Percentiles rank a stretch among this genome's conserved stretches.
Conservation (phyloP, 2,329 filamentous ascomycete species). For the Amesomyces nigricolor region DNA sequence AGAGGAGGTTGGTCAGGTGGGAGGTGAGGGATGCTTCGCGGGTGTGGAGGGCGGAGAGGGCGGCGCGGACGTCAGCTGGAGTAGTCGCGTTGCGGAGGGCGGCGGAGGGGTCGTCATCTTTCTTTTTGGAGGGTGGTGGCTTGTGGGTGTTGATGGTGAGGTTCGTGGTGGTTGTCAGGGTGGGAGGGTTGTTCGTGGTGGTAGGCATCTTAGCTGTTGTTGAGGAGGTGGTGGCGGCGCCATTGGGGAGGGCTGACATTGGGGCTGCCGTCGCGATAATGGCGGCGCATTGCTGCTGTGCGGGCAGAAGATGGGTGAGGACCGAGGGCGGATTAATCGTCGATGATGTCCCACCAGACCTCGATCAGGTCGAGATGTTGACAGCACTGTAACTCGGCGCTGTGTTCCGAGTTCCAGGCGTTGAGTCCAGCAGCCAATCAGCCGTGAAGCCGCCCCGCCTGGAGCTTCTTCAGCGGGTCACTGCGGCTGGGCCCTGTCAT, state of each 20-base stretch:
- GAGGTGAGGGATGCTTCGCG: conserved; percentile 70
- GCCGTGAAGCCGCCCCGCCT: too few species aligned
- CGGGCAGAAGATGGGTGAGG: neutral
- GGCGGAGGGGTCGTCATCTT: conserved; percentile 23
- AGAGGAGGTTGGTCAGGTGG: conserved; percentile 69
- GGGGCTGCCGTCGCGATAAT: conserved; percentile 33
- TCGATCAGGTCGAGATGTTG: too few species aligned
- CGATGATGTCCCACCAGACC: conserved; percentile 1
- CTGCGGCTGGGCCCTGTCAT: neutral
- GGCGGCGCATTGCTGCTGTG: conserved; percentile 23
- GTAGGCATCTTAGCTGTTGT: conserved; percentile 29
- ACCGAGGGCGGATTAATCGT: neutral
- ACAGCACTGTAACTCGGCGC: too few species aligned
- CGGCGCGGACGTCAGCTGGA: conserved; percentile 71
- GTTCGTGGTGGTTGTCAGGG: conserved; percentile 14
- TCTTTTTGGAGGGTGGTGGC: conserved; percentile 3
- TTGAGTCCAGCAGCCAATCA: neutral
- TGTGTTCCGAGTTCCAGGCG: too few species aligned
- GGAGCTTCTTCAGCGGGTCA: too few species aligned
- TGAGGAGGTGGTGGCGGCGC: conserved; percentile 34
- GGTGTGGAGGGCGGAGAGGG: conserved; percentile 67
- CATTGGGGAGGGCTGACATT: conserved; percentile 46
- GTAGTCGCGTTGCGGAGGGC: conserved; percentile 65
- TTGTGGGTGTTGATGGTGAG: conserved; percentile 13
- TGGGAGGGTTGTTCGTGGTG: conserved; percentile 7